Conservation (phyloP, 1,139 yeast species). For the Candida gigantensis region DNA sequence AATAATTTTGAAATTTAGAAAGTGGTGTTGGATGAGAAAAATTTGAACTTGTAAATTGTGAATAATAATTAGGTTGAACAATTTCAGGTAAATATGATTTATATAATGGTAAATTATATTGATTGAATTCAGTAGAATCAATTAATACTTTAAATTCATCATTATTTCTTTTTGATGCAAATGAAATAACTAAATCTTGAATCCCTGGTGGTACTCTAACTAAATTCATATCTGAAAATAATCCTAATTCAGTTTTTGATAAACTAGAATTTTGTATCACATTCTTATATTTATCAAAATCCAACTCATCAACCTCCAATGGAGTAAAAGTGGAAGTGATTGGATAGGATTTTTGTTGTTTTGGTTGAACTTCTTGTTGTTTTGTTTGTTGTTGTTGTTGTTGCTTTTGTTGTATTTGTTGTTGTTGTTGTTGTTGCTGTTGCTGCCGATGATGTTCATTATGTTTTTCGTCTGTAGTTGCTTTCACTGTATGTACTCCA, state of each 20-base stretch:
- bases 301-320: conserved; percentile 10
- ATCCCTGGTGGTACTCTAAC: conserved; percentile 69
- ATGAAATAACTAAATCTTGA: conserved; percentile 61
- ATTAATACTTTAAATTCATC: conserved; percentile 28
- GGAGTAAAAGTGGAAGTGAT: background rate
- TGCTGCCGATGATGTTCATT: conserved; percentile 1
- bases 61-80: conserved; percentile 26
- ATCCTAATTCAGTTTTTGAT: conserved; percentile 32
- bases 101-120: conserved; percentile 31
- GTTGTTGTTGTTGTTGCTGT: too few relatives aligned
- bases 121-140: conserved; percentile 28
- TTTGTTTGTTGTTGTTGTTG: background rate
- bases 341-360: background rate
- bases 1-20: conserved; percentile 39
- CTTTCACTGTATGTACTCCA: conserved; percentile 3
- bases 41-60: conserved; percentile 19
- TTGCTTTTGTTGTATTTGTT: conserved; percentile 1
- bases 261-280: conserved; percentile 35
- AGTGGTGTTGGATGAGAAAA: conserved; percentile 42
- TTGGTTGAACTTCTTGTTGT: too few relatives aligned
- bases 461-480: conserved; percentile 4
- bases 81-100: conserved; percentile 43
- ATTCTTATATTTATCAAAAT: conserved; percentile 16
- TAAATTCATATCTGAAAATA: conserved; percentile 44
- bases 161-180: conserved; percentile 41